A percentile compares a stretch with the other conserved stretches of the same genome.
Evolutionary conservation across 2,329 filamentous ascomycete species (phyloP).

Genomic region (Aspergillus puulaauensis): DNA sequence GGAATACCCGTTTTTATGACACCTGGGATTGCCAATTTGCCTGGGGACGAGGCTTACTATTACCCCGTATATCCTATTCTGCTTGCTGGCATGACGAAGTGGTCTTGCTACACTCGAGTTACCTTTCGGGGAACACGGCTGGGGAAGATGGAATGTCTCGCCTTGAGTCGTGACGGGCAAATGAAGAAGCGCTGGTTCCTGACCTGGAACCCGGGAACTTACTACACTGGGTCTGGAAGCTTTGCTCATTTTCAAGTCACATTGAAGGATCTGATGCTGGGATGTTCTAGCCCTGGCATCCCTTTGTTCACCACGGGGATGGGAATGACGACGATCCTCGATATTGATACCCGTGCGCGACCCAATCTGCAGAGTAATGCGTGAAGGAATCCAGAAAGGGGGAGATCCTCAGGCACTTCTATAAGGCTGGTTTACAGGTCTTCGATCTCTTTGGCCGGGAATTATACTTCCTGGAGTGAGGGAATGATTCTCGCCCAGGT

Average conservation of each 20-base stretch:
- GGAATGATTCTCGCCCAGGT: not conserved
- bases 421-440: slow-evolving; percentile 8
- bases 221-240: not conserved
- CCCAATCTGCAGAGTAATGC: slow-evolving; percentile 15
- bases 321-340: not conserved
- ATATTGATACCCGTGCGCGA: slow-evolving; percentile 21
- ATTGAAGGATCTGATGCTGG: not conserved
- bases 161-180: no score
- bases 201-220: not conserved
- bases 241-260: slow-evolving; percentile 5
- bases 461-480: not conserved
- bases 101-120: slow-evolving; percentile 7
- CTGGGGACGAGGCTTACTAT: not conserved
- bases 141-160: slow-evolving; percentile 21
- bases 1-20: not conserved
- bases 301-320: slow-evolving; percentile 4
- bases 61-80: not conserved
- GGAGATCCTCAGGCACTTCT: not conserved
- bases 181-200: no score
- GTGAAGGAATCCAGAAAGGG: slow-evolving; percentile 11
- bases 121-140: slow-evolving; percentile 15
- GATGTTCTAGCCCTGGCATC: not conserved
- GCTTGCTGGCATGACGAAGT: not conserved
- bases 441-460: not conserved
- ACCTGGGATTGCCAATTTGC: not conserved